Conservation (phyloP, 2,329 filamentous ascomycete genomes). For the Aspergillus bombycis region DNA sequence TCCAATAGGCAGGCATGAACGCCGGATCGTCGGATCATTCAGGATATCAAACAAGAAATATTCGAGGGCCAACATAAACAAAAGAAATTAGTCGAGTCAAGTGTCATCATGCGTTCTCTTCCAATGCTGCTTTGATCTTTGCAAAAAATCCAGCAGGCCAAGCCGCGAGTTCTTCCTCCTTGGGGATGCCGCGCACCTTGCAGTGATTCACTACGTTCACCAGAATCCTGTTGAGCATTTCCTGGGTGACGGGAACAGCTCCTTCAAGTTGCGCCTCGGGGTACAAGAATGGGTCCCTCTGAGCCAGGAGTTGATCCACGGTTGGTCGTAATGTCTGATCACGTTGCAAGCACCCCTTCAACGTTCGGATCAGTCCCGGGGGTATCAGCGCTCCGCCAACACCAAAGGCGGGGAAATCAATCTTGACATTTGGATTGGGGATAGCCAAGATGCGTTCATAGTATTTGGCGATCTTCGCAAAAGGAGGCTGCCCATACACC, state of each 20-base stretch:
- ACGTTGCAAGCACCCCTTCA: slow-evolving; percentile 62
- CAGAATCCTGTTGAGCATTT: slow-evolving; percentile 63
- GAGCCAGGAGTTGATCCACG: slow-evolving; percentile 58
- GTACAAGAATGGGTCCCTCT: slow-evolving; percentile 61
- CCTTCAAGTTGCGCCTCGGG: slow-evolving; percentile 55
- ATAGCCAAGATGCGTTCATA: slow-evolving; percentile 73
- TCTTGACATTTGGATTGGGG: slow-evolving; percentile 52
- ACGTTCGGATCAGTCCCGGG: slow-evolving; percentile 57
- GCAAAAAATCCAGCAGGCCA: slow-evolving; percentile 54
- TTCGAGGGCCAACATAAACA: slow-evolving; percentile 21
- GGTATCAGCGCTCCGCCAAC: slow-evolving; percentile 57
- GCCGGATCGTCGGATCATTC: slow-evolving; percentile 29
- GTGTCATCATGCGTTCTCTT: slow-evolving; percentile 40
- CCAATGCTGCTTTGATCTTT: slow-evolving; percentile 50
- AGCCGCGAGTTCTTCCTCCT: slow-evolving; percentile 56
- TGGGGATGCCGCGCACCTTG: slow-evolving; percentile 57
- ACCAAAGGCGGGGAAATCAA: slow-evolving; percentile 50
- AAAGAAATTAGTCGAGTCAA: slow-evolving; percentile 30
- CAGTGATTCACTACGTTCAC: slow-evolving; percentile 64
- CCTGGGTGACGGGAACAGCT: slow-evolving; percentile 56
- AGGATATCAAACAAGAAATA: slow-evolving; percentile 28
- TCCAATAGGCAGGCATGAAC: slow-evolving; percentile 14
- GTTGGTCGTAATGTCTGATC: slow-evolving; percentile 61
- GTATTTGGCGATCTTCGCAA: slow-evolving; percentile 86
- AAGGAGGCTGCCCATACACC: slow-evolving; percentile 95